Base-by-base conservation (phyloP, 805 yeast genomes). In the Ogataea zsoltii region DNA sequence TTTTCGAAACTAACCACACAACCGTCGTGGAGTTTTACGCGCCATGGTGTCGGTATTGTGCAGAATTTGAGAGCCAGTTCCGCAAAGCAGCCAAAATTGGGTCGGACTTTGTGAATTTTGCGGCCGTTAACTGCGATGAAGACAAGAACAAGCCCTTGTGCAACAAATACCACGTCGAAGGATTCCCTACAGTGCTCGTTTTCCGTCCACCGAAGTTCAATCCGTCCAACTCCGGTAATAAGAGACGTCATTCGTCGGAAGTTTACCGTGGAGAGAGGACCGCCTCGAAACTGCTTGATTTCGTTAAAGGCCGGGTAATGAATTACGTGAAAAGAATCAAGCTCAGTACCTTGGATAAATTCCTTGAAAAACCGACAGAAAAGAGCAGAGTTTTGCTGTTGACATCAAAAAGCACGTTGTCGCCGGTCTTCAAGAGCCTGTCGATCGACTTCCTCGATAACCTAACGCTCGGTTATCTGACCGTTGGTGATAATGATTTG, bases 31-130 rank as follows among this genome's bases (percentile, higher is more conserved):
- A 90, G 69, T 91, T 91, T 66, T 91, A 85, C 65, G 97, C 98
- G 4, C 97, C 97, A 31, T 91, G 98, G 98, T 92, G 99, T 71
- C 97, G 97, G 4, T 89, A 92, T 66, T 92, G 99, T 67, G 76
- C 82, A 57, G 76, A 80, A 46, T 69, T 92, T 41, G 78, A 81
- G 47, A 83, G 85, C 3, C 80, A 79, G 2, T 85, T 74, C 64
- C 69, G 72, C 39, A 83, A 83, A 58, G 79, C 83, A 12, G 95
- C 87, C 6, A 78, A 77, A 41, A 63, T 68, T 23, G 69, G 87
- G 6, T 75, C 77, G 23, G 79, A 77, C 6, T 66, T 78, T 40
- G 77, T 77, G 7, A 79, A 82, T 50, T 82, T 89, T 15, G 97
- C 82, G 11, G 85, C 96, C 35, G 87, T 94, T 11, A 85, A 92